A percentile compares a stretch with the other conserved stretches of the same genome.
Evolutionary conservation across 2,329 filamentous ascomycete species (phyloP).

Genomic region (Colletotrichum chlorophyti): DNA sequence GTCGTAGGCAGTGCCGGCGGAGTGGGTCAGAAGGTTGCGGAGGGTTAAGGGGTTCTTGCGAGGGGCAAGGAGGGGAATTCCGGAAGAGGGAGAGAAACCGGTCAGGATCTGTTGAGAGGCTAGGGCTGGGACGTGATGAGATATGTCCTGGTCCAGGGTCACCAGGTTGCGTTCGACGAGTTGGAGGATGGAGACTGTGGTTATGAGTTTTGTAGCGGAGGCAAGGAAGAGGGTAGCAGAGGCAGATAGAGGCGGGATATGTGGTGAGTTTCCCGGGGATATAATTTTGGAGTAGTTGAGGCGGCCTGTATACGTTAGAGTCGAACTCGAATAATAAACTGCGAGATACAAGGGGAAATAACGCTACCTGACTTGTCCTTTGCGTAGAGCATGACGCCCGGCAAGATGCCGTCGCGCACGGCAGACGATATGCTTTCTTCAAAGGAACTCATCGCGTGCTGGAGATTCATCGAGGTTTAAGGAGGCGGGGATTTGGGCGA

Average conservation of each 20-base stretch:
- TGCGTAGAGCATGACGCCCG: conserved; percentile 9
- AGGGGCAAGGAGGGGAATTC: conserved; percentile 37
- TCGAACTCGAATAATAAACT: no score
- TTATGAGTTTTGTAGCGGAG: conserved; percentile 51
- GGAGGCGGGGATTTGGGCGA: no score
- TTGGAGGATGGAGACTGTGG: conserved; percentile 58
- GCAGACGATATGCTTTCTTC: neutral
- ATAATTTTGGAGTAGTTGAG: conserved; percentile 16
- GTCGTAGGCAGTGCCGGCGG: conserved; percentile 49
- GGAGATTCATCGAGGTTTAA: no score
- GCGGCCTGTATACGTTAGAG: neutral
- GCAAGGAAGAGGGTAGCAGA: conserved; percentile 37
- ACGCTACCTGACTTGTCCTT: conserved; percentile 12
- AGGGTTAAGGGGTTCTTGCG: conserved; percentile 47
- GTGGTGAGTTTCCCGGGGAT: neutral
- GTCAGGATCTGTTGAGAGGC: conserved; percentile 48
- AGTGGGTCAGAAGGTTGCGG: conserved; percentile 54
- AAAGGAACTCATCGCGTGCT: conserved; percentile 16
- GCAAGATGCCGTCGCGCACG: neutral
- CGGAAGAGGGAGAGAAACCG: conserved; percentile 44
- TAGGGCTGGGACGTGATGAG: conserved; percentile 49
- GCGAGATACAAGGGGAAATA: no score
- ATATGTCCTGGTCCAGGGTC: conserved; percentile 52
- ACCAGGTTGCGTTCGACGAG: conserved; percentile 58
- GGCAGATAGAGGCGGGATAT: neutral